These are phyloP conservation scores for Exutisphaerella laricina DNA, from an alignment of 2,329 filamentous ascomycete genomes.

Conservation along the genomic window DNA sequence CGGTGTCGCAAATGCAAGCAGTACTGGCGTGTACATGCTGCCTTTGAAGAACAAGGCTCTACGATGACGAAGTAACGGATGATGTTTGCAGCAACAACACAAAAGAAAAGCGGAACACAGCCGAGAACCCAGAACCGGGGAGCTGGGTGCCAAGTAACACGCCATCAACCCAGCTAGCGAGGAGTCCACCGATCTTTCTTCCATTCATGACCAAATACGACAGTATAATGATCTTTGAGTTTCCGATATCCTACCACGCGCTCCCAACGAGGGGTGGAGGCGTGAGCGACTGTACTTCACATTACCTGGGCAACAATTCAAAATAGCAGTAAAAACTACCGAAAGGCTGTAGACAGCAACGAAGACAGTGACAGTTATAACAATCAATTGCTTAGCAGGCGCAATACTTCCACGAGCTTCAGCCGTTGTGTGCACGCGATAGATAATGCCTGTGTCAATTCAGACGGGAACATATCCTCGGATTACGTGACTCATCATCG, in stretches of 20 bases:
- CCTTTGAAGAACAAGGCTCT: constrained; percentile 2
- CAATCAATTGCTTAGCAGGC: no score
- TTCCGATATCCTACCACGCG: background rate
- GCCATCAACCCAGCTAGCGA: background rate
- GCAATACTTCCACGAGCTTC: no score
- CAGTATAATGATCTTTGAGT: background rate
- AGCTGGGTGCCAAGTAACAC: background rate
- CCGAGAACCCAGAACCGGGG: background rate
- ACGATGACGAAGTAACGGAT: background rate
- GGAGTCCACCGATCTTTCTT: background rate
- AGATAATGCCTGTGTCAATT: no score
- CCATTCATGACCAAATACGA: background rate
- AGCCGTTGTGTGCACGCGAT: no score
- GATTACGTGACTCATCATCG: no score
- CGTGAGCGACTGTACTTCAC: background rate
- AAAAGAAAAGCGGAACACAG: background rate
- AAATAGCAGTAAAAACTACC: no score
- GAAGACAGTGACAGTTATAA: no score
- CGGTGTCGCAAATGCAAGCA: constrained; percentile 11
- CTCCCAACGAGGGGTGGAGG: background rate
- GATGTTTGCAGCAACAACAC: background rate
- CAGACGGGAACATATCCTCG: no score
- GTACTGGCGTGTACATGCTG: constrained; percentile 1
- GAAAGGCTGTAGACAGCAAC: no score
- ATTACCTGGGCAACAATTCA: background rate